phyloP scores from a whole-genome alignment of 176 grass and related monocot species.

The Triticum turgidum region DNA sequence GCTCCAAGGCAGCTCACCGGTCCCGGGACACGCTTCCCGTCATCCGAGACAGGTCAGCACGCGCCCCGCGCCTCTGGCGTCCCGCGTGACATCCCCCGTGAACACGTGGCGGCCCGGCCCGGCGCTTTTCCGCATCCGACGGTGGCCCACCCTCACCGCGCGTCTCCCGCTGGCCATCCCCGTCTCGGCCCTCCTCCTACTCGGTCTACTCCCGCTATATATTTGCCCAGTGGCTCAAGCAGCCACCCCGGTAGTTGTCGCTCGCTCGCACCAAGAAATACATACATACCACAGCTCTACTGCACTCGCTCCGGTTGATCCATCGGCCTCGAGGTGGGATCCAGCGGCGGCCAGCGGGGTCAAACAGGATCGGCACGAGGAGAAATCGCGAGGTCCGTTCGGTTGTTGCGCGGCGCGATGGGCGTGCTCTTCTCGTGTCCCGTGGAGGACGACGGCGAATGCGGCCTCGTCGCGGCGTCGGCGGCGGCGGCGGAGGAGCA shows the following conservation, averaged over 20 bases:
- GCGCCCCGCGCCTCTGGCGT: constrained; percentile 17
- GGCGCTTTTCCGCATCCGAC: constrained; percentile 42
- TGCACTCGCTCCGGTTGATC: not conserved
- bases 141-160: constrained; percentile 5
- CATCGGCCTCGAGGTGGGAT: not conserved
- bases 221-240: constrained; percentile 3
- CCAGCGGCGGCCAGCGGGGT: not conserved
- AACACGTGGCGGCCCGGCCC: constrained; percentile 36
- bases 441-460: constrained; percentile 23
- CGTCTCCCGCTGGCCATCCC: not conserved
- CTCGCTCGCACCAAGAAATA: constrained; percentile 14
- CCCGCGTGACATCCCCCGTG: constrained; percentile 22
- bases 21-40: not conserved
- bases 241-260: constrained; percentile 12
- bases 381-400: too few species aligned
- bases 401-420: constrained; percentile 18
- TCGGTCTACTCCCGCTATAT: constrained; percentile 30
- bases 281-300: not conserved
- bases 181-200: not conserved
- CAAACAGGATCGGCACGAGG: constrained; percentile 8
- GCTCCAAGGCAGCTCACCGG: not conserved
- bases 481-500: not conserved
- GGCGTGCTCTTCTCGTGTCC: constrained; percentile 52
- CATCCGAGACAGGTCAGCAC: constrained; percentile 35
- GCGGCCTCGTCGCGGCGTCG: not conserved